Evolutionary conservation across 495 filamentous ascomycete genomes (phyloP).

Genomic region (Tuber umbilicatum): DNA sequence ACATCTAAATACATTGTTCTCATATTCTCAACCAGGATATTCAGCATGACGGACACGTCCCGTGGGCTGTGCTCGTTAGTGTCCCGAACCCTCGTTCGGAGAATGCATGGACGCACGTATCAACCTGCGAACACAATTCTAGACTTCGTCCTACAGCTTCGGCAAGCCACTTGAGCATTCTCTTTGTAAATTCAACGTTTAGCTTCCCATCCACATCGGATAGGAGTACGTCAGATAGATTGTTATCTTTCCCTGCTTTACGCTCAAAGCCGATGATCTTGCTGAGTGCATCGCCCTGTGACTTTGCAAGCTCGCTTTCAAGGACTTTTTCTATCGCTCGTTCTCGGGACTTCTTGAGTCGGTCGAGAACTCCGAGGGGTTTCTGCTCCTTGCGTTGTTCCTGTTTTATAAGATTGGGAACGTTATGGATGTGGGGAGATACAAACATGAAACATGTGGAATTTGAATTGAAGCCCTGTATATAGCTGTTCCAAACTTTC

Average conservation of each 20-base stretch:
- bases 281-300: constrained; percentile 37
- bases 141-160: constrained; percentile 90
- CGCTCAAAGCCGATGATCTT: constrained; percentile 43
- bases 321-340: constrained; percentile 41
- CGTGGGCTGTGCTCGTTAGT: constrained; percentile 53
- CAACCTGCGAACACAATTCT: constrained; percentile 74
- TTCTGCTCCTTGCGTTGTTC: constrained; percentile 44
- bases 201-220: constrained; percentile 80
- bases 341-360: constrained; percentile 41
- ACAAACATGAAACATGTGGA: constrained; percentile 71
- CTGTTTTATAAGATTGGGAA: constrained; percentile 29
- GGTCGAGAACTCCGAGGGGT: constrained; percentile 40
- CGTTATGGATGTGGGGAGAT: constrained; percentile 16
- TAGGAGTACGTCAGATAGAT: constrained; percentile 65
- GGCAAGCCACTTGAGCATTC: constrained; percentile 96
- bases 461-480: constrained; percentile 88
- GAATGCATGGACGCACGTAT: constrained; percentile 51
- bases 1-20: constrained; percentile 93
- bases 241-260: constrained; percentile 25
- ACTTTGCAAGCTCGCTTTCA: constrained; percentile 41
- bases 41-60: constrained; percentile 77
- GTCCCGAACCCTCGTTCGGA: background rate
- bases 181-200: constrained; percentile 76
- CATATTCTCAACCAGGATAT: constrained; percentile 79
- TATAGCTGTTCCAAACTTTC: constrained; percentile 85